Base-by-base conservation (phyloP, 441 rosid species). In the Erysimum cheiri region DNA sequence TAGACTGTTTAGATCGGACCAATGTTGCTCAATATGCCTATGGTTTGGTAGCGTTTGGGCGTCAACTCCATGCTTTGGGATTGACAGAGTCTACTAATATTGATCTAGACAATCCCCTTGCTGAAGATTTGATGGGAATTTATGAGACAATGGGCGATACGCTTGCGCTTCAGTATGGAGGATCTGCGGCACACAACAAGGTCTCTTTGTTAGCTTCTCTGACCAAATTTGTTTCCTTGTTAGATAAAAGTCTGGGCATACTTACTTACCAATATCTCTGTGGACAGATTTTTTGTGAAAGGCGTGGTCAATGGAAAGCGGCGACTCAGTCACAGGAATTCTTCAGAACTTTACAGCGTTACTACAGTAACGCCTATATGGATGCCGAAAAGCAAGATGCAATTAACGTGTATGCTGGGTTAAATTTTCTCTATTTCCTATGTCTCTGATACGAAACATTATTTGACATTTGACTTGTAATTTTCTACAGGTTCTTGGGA, bases 161-260 rank as follows among this genome's bases (percentile, higher is more conserved):
- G 26, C 95, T 89, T 78, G 90, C 95, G 3, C 79, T 85, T 36
- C 95, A 89, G 63, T 89, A 89, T 77, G 95, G 95, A 69, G 95
- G 95, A 36, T 89, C 95, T 29, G 92, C 95, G 10, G 95, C 95
- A 19, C 95, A 89, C 77, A 89, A 89, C 83, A 89, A 89, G 90
- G 95, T 84, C 43, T 58, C 31, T 13, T 55, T 54, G 57, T 17
- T 57, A 55, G 47, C 70, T 55, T 69, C 66, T 58, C 46, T 61
- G 12, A 5, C 54, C 15, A 32, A 48, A 36, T 8, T 19, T 54
- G 33, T 62, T 60, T n/a, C 36, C 60, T 56, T 55, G 54, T 15
- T 65, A 69, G n/a, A 28, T 52, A 11, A 29, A 53, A 33, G 6
- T 3, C 29, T 13, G 43, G n/a, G 31, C 33, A 37, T 36, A 14